Percentiles rank a stretch among this genome's conserved stretches.
Conservation (phyloP, 495 filamentous ascomycete species). For the Trichoderma reesei region DNA sequence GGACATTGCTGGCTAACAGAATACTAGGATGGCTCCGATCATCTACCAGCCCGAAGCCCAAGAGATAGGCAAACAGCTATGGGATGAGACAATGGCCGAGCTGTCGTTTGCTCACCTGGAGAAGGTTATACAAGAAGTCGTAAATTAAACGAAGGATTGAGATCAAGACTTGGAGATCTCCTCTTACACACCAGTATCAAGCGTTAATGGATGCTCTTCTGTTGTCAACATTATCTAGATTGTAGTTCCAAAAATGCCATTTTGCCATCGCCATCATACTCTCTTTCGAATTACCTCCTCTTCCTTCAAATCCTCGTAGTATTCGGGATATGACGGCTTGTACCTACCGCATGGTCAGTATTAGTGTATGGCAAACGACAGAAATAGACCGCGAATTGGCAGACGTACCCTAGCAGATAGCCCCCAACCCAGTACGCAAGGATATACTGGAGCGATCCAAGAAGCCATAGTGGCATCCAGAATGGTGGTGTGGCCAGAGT, state of each 20-base stretch:
- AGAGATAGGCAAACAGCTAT: constrained; percentile 20
- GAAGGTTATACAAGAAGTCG: constrained; percentile 17
- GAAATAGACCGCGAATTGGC: no score
- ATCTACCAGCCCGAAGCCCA: constrained; percentile 26
- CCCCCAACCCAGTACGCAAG: constrained; percentile 3
- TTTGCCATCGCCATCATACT: background rate
- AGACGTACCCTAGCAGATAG: constrained; percentile 9
- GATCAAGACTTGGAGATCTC: no score
- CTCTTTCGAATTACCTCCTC: background rate
- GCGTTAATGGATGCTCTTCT: no score
- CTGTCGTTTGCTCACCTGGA: constrained; percentile 25
- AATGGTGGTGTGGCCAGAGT: constrained; percentile 8
- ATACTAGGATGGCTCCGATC: constrained; percentile 15
- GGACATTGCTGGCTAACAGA: background rate
- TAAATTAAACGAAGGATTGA: background rate
- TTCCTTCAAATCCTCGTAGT: background rate
- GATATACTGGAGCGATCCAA: constrained; percentile 4
- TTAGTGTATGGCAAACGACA: background rate
- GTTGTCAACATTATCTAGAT: no score
- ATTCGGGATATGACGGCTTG: background rate
- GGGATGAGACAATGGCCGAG: constrained; percentile 31
- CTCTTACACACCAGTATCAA: no score
- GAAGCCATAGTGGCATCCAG: constrained; percentile 12
- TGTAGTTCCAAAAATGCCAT: background rate
- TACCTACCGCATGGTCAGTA: background rate